Percentiles rank a stretch among this genome's conserved stretches.
phyloP scores from a whole-genome alignment of 2,329 filamentous ascomycete genomes.

The Neofusicoccum ribis region DNA sequence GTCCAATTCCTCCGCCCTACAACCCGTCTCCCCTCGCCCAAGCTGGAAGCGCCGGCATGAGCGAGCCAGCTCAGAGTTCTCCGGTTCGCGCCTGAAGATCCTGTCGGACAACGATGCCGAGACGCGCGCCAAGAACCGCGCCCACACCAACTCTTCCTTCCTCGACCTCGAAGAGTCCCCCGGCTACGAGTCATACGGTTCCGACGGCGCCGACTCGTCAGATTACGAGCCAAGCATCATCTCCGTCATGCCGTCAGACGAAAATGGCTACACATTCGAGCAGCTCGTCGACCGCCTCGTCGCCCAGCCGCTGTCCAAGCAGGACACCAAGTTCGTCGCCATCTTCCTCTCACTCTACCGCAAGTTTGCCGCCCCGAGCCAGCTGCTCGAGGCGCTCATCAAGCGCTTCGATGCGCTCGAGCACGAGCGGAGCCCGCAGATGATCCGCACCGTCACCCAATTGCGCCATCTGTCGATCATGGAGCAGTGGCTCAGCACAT shows the following conservation, averaged over 20 bases:
- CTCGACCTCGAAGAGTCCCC: constrained; percentile 71
- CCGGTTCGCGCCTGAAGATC: constrained; percentile 34
- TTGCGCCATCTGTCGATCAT: constrained; percentile 80
- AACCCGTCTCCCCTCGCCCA: constrained; percentile 41
- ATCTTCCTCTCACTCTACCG: constrained; percentile 92
- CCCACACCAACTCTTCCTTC: constrained; percentile 53
- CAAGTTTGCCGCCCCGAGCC: constrained; percentile 81
- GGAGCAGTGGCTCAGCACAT: constrained; percentile 84
- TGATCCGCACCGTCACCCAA: constrained; percentile 78
- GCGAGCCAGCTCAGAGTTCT: constrained; percentile 50
- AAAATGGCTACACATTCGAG: constrained; percentile 58
- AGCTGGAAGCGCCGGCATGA: constrained; percentile 43
- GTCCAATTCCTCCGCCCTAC: constrained; percentile 47
- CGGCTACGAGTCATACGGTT: constrained; percentile 64
- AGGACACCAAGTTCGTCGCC: constrained; percentile 84
- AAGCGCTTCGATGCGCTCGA: constrained; percentile 71
- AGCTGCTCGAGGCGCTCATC: constrained; percentile 76
- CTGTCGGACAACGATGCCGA: constrained; percentile 25
- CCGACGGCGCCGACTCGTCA: constrained; percentile 67
- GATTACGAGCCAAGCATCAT: constrained; percentile 54
- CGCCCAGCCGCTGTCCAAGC: constrained; percentile 75
- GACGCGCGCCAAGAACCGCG: constrained; percentile 27
- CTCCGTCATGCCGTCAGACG: constrained; percentile 51
- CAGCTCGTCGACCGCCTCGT: constrained; percentile 79
- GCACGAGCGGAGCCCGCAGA: constrained; percentile 65